Evolutionary conservation across 495 filamentous ascomycete species (phyloP).

Genomic region (Lasiosphaeris hirsuta): DNA sequence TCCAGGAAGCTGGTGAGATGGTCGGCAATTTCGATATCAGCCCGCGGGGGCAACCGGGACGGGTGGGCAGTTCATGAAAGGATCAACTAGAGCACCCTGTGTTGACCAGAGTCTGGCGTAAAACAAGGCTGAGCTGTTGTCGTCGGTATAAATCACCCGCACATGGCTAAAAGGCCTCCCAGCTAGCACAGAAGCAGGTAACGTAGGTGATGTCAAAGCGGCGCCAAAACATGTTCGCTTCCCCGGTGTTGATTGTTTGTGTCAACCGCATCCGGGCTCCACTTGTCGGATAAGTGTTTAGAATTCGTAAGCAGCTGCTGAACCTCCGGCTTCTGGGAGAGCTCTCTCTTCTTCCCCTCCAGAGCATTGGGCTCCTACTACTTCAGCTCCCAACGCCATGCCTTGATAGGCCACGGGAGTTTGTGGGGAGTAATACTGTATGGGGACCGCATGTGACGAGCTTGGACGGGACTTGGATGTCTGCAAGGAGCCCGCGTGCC

Average conservation of each 20-base stretch:
- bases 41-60: background rate
- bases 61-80: background rate
- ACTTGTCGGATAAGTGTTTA: conserved; percentile 6
- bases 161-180: conserved; percentile 6
- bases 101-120: background rate
- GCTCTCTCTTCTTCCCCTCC: no score
- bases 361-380: background rate
- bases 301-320: background rate
- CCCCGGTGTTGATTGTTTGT: background rate
- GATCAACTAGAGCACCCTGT: background rate
- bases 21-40: conserved; percentile 3
- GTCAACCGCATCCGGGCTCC: background rate
- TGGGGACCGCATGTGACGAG: conserved; percentile 9
- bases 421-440: conserved; percentile 13
- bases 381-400: background rate
- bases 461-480: conserved; percentile 5
- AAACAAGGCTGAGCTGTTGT: conserved; percentile 4
- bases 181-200: background rate
- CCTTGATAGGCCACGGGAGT: conserved; percentile 4
- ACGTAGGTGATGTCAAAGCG: conserved; percentile 4
- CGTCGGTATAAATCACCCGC: background rate
- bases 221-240: conserved; percentile 9
- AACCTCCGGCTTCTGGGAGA: background rate
- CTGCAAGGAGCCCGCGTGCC: conserved; percentile 6
- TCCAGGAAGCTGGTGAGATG: background rate